Percentiles rank a stretch among this genome's conserved stretches.
Conservation (phyloP, 2,329 filamentous ascomycete species). For the Alternaria gaisen region DNA sequence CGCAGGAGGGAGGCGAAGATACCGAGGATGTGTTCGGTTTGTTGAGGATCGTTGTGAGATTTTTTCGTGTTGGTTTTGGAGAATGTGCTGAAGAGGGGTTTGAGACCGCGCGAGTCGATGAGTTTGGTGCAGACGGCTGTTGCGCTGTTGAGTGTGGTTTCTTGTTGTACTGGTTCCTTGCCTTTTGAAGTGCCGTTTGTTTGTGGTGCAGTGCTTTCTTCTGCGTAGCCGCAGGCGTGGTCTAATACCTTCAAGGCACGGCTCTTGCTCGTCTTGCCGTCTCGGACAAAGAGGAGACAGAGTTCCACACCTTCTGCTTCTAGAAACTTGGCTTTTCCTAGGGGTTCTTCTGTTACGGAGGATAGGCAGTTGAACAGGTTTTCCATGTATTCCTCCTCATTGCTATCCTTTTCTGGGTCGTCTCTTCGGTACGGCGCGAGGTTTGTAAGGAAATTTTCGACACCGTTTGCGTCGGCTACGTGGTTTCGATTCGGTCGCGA, state of each 20-base stretch:
- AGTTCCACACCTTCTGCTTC: conserved; percentile 93
- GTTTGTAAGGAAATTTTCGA: conserved; percentile 83
- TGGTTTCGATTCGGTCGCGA: conserved; percentile 71
- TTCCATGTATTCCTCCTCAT: conserved; percentile 94
- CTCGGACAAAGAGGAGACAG: conserved; percentile 87
- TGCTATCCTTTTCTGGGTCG: conserved; percentile 83
- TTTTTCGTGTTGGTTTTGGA: conserved; percentile 73
- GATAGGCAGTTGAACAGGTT: conserved; percentile 90
- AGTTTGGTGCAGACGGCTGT: conserved; percentile 75
- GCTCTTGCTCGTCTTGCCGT: conserved; percentile 83
- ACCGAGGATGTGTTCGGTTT: conserved; percentile 81
- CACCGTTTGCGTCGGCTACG: conserved; percentile 72
- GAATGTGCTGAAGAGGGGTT: conserved; percentile 85
- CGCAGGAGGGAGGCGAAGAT: conserved; percentile 86
- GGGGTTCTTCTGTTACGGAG: conserved; percentile 76
- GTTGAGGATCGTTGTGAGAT: conserved; percentile 68
- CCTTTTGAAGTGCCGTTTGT: conserved; percentile 31
- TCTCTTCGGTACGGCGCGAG: conserved; percentile 84
- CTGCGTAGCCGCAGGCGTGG: conserved; percentile 73
- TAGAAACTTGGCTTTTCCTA: conserved; percentile 82
- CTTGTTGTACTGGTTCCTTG: conserved; percentile 14
- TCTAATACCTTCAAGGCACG: conserved; percentile 84
- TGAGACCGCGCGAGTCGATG: conserved; percentile 84
- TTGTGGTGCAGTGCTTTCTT: conserved; percentile 22
- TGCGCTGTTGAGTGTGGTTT: conserved; percentile 48